Conservation (phyloP, 352 stramenopile species). For the Discostella stelligera region DNA sequence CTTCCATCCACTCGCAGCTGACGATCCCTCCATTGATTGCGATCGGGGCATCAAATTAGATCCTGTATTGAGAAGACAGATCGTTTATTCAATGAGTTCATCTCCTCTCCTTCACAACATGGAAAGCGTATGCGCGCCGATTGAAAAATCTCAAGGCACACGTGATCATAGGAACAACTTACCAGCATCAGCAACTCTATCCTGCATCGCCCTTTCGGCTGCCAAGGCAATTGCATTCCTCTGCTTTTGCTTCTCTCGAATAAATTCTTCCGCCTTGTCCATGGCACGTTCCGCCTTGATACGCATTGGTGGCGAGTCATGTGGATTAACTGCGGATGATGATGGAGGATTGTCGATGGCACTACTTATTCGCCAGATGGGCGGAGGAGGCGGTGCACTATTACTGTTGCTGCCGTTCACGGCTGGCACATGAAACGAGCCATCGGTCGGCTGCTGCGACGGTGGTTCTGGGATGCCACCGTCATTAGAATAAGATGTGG, state of each 20-base stretch:
- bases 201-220: conserved; percentile 27
- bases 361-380: background rate
- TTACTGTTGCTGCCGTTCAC: background rate
- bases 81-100: background rate
- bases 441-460: background rate
- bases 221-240: conserved; percentile 27
- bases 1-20: conserved; percentile 5
- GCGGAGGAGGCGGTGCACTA: background rate
- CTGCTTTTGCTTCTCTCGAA: conserved; percentile 58
- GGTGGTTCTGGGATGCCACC: background rate
- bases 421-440: background rate
- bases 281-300: conserved; percentile 52
- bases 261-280: conserved; percentile 71
- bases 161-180: background rate
- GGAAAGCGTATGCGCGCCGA: too few relatives aligned
- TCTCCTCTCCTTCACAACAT: background rate
- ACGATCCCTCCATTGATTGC: background rate
- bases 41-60: background rate
- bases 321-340: background rate
- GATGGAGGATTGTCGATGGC: conserved; percentile 2
- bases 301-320: conserved; percentile 33
- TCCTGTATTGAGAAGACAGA: background rate
- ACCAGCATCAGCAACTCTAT: conserved; percentile 13
- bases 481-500: background rate
- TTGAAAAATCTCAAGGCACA: background rate